phyloP scores from a whole-genome alignment of 257 asterid genomes.

The Jacaranda copaia region DNA sequence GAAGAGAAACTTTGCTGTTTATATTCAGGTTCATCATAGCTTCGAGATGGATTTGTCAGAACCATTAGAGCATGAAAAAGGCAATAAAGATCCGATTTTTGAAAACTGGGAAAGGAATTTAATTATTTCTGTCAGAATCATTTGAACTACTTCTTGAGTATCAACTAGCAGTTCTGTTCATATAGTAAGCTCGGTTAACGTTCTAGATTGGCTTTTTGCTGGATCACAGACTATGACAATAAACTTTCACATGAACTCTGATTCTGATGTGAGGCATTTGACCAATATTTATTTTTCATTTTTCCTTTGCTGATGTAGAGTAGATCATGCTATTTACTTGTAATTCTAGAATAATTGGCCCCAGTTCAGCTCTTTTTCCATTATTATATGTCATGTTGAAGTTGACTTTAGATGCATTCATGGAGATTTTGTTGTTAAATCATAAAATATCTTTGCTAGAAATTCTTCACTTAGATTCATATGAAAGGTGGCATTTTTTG shows the following conservation, averaged over 20 bases:
- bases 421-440: neutral
- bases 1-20: slow-evolving; percentile 17
- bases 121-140: no score
- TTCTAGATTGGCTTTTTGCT: no score
- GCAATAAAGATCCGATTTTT: neutral
- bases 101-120: no score
- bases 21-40: neutral
- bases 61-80: neutral
- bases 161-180: neutral
- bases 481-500: no score
- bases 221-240: no score
- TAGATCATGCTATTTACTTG: slow-evolving; percentile 22
- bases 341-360: slow-evolving; percentile 19
- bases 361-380: neutral
- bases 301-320: neutral
- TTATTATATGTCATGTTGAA: slow-evolving; percentile 5
- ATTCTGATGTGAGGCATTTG: no score
- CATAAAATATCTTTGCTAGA: neutral
- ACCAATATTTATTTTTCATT: no score
- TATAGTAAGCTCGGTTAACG: neutral
- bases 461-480: neutral
- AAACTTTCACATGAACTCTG: no score
- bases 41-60: neutral
- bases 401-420: slow-evolving; percentile 1
- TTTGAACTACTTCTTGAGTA: no score